Evolutionary conservation across 1,284 basidiomycete genomes (phyloP).

Genomic region (Trichosporon asahii): DNA sequence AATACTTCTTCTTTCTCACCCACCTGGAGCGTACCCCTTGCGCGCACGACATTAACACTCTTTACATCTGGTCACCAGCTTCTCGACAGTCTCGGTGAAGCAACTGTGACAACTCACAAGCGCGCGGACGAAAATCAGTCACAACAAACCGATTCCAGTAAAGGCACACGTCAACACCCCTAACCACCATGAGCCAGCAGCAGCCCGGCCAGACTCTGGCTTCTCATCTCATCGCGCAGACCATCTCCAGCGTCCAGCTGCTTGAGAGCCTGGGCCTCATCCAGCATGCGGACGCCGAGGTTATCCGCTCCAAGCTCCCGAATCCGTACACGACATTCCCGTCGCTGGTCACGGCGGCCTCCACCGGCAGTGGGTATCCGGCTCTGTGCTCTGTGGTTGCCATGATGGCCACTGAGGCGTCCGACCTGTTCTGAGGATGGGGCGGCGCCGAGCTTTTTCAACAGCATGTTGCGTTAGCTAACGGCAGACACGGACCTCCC

Average conservation of each 20-base stretch:
- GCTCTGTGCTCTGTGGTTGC: too few species aligned
- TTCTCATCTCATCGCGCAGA: conserved; percentile 45
- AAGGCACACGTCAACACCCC: not conserved
- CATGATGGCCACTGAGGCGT: too few species aligned
- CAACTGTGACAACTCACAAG: not conserved
- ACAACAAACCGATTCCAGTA: not conserved
- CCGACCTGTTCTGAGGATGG: too few species aligned
- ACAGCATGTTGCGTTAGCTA: not conserved
- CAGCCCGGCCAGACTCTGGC: conserved; percentile 36
- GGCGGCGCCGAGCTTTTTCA: too few species aligned
- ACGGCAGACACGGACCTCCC: conserved; percentile 1
- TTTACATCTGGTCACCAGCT: not conserved
- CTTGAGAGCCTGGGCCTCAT: conserved; percentile 42
- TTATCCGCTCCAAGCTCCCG: conserved; percentile 42
- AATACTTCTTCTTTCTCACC: not conserved
- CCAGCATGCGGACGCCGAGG: conserved; percentile 33
- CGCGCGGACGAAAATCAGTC: conserved; percentile 2
- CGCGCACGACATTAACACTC: not conserved
- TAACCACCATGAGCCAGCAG: conserved; percentile 12
- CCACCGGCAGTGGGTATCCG: not conserved
- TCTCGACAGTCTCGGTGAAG: not conserved
- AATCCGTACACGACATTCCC: conserved; percentile 28
- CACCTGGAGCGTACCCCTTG: not conserved
- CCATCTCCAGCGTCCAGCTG: conserved; percentile 35
- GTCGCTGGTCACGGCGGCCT: conserved; percentile 14